A percentile compares a stretch with the other conserved stretches of the same genome.
Evolutionary conservation across 352 stramenopile species (phyloP).

Genomic region (Phytophthora pluvialis): DNA sequence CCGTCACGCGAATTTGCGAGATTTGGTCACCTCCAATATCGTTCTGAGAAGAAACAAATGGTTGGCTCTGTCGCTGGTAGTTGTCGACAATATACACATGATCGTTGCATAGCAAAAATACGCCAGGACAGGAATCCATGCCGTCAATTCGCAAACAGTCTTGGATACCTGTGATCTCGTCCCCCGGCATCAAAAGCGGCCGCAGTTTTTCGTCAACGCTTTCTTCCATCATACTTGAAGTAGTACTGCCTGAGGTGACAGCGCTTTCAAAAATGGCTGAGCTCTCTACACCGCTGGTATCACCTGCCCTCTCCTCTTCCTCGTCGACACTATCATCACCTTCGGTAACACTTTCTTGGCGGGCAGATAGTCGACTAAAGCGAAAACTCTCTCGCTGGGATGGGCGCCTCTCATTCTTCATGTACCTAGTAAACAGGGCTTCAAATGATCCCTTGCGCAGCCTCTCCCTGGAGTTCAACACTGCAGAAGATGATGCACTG

Average conservation of each 20-base stretch:
- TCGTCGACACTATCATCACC: constrained; percentile 16
- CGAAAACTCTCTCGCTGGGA: constrained; percentile 29
- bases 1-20: constrained; percentile 48
- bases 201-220: constrained; percentile 71
- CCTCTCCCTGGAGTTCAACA: constrained; percentile 21
- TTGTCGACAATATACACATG: constrained; percentile 81
- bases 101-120: constrained; percentile 73
- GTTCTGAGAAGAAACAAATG: constrained; percentile 4
- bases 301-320: constrained; percentile 20
- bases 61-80: constrained; percentile 54
- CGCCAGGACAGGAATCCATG: constrained; percentile 78
- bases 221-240: constrained; percentile 29
- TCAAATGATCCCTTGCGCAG: constrained; percentile 39
- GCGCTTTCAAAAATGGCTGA: constrained; percentile 18
- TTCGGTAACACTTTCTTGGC: constrained; percentile 21
- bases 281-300: constrained; percentile 12
- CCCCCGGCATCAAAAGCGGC: constrained; percentile 64
- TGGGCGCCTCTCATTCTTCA: constrained; percentile 23
- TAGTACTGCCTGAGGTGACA: background rate
- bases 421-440: constrained; percentile 37
- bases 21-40: constrained; percentile 21
- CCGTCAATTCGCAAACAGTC: constrained; percentile 78
- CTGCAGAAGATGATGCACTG: constrained; percentile 23
- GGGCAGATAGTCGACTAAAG: constrained; percentile 25
- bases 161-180: constrained; percentile 71